Conservation (phyloP, 2,329 filamentous ascomycete genomes). For the Epichloe sibirici region DNA sequence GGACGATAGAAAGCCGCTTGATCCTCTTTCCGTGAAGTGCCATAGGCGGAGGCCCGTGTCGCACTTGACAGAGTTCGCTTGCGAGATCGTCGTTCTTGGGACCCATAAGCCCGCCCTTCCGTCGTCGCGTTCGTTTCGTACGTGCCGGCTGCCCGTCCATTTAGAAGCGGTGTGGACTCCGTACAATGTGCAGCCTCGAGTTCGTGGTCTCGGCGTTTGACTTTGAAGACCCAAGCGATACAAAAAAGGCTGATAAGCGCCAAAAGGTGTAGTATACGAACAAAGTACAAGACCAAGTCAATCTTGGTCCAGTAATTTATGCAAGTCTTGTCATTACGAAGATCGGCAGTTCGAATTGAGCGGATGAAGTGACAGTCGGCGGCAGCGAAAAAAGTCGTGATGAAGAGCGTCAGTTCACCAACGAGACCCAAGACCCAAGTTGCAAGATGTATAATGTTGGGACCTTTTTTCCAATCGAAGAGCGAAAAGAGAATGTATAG, state of each 20-base stretch:
- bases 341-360: constrained; percentile 16
- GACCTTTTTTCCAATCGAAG: constrained; percentile 70
- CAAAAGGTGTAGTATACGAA: constrained; percentile 56
- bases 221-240: constrained; percentile 29
- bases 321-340: constrained; percentile 17
- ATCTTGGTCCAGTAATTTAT: constrained; percentile 31
- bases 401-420: constrained; percentile 62
- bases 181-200: constrained; percentile 30
- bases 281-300: constrained; percentile 53
- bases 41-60: constrained; percentile 20
- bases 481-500: constrained; percentile 76
- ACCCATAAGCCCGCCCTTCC: constrained; percentile 12
- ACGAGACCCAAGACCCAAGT: constrained; percentile 66
- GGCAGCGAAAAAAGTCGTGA: constrained; percentile 56
- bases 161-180: constrained; percentile 54
- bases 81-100: constrained; percentile 18
- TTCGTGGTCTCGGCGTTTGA: constrained; percentile 24
- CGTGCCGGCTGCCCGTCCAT: constrained; percentile 22
- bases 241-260: constrained; percentile 40
- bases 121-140: constrained; percentile 24
- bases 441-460: constrained; percentile 65
- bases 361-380: constrained; percentile 51
- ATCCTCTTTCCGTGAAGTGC: constrained; percentile 36
- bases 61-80: constrained; percentile 27
- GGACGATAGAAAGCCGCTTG: constrained; percentile 80